Percentiles rank a stretch among this genome's conserved stretches.
Evolutionary conservation across 495 filamentous ascomycete genomes (phyloP).

Genomic region (Penicillium desertorum): DNA sequence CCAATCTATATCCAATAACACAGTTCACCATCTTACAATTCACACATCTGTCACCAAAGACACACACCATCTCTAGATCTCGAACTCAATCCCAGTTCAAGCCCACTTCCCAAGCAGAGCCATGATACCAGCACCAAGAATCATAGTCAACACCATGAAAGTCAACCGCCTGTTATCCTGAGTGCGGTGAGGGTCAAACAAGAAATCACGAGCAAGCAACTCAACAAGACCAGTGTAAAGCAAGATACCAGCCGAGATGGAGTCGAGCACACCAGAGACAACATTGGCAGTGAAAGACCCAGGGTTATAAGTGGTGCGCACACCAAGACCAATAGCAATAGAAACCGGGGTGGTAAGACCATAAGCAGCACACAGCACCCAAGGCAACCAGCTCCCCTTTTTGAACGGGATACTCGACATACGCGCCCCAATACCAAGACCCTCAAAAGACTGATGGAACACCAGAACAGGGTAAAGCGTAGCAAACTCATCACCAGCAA

Average conservation of each 20-base stretch:
- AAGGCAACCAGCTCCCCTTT: constrained; percentile 35
- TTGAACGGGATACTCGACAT: constrained; percentile 52
- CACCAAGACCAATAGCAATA: constrained; percentile 41
- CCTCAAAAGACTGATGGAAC: constrained; percentile 40
- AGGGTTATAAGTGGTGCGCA: constrained; percentile 42
- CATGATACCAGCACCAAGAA: constrained; percentile 43
- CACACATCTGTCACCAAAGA: not conserved
- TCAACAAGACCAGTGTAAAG: constrained; percentile 45
- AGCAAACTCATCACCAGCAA: constrained; percentile 60
- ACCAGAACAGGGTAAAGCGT: constrained; percentile 67
- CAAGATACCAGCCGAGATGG: constrained; percentile 41
- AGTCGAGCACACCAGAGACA: constrained; percentile 40
- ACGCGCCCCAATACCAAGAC: constrained; percentile 38
- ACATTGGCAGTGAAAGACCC: constrained; percentile 40
- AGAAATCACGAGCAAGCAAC: constrained; percentile 40
- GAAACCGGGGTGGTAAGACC: constrained; percentile 42
- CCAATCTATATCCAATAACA: not conserved
- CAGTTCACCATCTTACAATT: constrained; percentile 1
- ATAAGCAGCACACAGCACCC: constrained; percentile 36
- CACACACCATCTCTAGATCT: not conserved
- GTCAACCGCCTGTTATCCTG: constrained; percentile 33
- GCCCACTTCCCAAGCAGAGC: constrained; percentile 45
- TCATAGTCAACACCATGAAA: constrained; percentile 36
- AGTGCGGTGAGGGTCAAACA: constrained; percentile 42
- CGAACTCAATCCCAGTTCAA: constrained; percentile 13